phyloP scores from a whole-genome alignment of 1,284 basidiomycete genomes.

The Boletus semigastroideus region DNA sequence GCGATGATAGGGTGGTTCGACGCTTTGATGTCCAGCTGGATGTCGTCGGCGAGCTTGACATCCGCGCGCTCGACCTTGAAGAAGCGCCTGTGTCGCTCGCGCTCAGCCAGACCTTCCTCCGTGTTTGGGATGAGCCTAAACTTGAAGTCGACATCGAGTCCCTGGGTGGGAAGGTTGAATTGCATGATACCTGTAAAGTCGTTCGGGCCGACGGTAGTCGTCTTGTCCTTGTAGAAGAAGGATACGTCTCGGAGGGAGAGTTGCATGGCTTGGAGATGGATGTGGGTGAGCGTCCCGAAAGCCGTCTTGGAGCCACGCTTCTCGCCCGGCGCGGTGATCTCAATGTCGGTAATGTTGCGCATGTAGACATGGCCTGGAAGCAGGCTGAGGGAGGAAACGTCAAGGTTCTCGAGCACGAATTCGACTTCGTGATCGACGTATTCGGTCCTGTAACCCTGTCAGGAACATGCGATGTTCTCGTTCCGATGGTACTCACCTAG shows the following conservation, averaged over 20 bases:
- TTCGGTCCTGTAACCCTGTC: slow-evolving; percentile 50
- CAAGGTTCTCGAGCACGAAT: slow-evolving; percentile 69
- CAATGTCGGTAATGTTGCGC: slow-evolving; percentile 70
- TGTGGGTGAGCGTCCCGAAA: slow-evolving; percentile 60
- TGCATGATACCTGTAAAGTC: slow-evolving; percentile 61
- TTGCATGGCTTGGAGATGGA: slow-evolving; percentile 62
- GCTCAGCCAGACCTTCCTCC: slow-evolving; percentile 38
- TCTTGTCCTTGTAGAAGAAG: slow-evolving; percentile 69
- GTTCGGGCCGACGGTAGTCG: slow-evolving; percentile 46
- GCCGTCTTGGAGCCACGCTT: slow-evolving; percentile 41
- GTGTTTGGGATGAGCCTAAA: slow-evolving; percentile 59
- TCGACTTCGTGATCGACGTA: slow-evolving; percentile 64
- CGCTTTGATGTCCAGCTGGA: slow-evolving; percentile 51
- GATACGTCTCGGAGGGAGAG: slow-evolving; percentile 61
- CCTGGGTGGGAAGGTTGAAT: slow-evolving; percentile 60
- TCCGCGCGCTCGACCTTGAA: slow-evolving; percentile 54
- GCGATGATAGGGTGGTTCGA: slow-evolving; percentile 62
- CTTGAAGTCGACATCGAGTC: slow-evolving; percentile 64
- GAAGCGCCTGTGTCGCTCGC: slow-evolving; percentile 48
- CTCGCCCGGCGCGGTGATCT: slow-evolving; percentile 51
- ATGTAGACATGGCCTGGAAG: slow-evolving; percentile 70
- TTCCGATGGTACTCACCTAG: slow-evolving; percentile 44
- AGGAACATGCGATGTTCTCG: slow-evolving; percentile 5
- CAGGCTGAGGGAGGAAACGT: slow-evolving; percentile 60
- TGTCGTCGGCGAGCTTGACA: slow-evolving; percentile 52